These are phyloP conservation scores for Trichoderma orchidacearum DNA, from an alignment of 495 filamentous ascomycete genomes.

Conservation along the genomic window DNA sequence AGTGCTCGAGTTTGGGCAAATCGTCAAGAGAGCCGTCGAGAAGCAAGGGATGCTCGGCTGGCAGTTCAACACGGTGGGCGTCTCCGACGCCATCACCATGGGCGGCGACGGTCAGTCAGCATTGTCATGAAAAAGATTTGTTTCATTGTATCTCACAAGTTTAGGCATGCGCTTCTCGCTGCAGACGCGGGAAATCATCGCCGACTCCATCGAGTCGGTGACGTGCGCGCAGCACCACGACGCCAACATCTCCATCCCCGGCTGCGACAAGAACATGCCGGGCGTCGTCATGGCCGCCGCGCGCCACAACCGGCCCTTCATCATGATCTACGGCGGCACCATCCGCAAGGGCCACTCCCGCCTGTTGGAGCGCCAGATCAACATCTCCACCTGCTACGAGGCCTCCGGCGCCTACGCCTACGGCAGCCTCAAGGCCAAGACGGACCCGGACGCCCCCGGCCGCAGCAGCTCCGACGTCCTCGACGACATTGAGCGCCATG, in stretches of 20 bases:
- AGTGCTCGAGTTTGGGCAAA: constrained; percentile 81
- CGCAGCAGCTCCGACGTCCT: constrained; percentile 64
- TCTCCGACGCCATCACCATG: constrained; percentile 93
- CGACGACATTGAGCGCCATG: constrained; percentile 71
- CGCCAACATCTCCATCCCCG: constrained; percentile 87
- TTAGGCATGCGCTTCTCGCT: constrained; percentile 91
- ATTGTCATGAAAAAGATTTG: neutral
- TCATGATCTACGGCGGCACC: constrained; percentile 74
- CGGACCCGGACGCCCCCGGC: constrained; percentile 15
- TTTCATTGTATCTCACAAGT: neutral
- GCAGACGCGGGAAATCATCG: constrained; percentile 91
- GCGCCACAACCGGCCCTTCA: constrained; percentile 75
- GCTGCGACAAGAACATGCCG: constrained; percentile 99
- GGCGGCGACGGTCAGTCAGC: constrained; percentile 63
- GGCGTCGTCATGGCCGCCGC: constrained; percentile 57
- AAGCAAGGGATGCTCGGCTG: constrained; percentile 83
- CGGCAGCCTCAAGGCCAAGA: constrained; percentile 39
- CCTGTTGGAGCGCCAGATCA: constrained; percentile 67
- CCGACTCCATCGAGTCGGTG: constrained; percentile 86
- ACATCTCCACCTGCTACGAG: constrained; percentile 85
- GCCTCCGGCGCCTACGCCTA: constrained; percentile 80
- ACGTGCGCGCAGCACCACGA: constrained; percentile 84
- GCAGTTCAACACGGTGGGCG: constrained; percentile 90
- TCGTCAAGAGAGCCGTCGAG: constrained; percentile 70
- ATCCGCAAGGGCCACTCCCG: constrained; percentile 77